A percentile compares a stretch with the other conserved stretches of the same genome.
phyloP scores from a whole-genome alignment of 768 basidiomycete species.

The Lactifluus piperatus region DNA sequence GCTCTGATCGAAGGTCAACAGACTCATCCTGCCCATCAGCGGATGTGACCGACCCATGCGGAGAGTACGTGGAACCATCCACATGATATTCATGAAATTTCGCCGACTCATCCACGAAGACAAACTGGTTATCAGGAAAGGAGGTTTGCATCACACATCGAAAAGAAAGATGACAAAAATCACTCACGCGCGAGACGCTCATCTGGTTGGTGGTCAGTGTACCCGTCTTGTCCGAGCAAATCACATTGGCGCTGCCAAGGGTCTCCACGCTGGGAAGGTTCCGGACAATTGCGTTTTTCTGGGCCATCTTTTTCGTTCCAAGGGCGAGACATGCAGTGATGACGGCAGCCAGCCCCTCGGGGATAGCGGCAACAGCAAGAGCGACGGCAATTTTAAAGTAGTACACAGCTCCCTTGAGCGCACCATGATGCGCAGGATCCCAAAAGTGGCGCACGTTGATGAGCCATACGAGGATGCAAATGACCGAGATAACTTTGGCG shows the following conservation, averaged over 20 bases:
- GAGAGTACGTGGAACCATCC: constrained; percentile 90
- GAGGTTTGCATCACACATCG: not conserved
- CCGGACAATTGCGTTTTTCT: constrained; percentile 95
- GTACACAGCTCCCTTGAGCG: constrained; percentile 89
- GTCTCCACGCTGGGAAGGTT: constrained; percentile 97
- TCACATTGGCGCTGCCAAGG: constrained; percentile 94
- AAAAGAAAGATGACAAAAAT: not conserved
- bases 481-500: constrained; percentile 95
- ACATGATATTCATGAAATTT: constrained; percentile 63
- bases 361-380: constrained; percentile 97
- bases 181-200: constrained; percentile 74
- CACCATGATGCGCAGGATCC: constrained; percentile 90
- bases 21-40: constrained; percentile 51
- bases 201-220: constrained; percentile 96
- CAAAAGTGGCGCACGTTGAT: constrained; percentile 95
- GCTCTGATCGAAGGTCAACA: constrained; percentile 54
- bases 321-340: constrained; percentile 95
- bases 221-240: constrained; percentile 98
- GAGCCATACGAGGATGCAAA: constrained; percentile 96
- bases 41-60: constrained; percentile 63
- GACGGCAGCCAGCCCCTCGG: constrained; percentile 96
- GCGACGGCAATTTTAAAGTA: constrained; percentile 99
- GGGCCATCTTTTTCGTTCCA: constrained; percentile 98
- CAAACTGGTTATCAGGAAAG: constrained; percentile 43
- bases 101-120: constrained; percentile 52